Base-by-base conservation (phyloP, 2,329 filamentous ascomycete species). In the Diaporthe vexans region DNA sequence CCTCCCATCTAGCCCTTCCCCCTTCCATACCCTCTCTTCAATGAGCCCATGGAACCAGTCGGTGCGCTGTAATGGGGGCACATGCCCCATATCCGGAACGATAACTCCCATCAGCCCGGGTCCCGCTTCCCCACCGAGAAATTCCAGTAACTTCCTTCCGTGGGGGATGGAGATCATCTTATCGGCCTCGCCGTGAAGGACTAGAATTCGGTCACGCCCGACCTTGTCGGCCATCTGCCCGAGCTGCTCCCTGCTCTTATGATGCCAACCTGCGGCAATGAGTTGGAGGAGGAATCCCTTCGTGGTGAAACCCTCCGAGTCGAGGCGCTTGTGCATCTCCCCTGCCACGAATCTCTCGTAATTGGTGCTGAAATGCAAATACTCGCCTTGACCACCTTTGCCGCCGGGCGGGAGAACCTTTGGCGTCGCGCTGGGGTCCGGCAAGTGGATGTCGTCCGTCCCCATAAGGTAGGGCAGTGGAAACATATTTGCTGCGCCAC, bases 311-410 rank as follows among this genome's bases (percentile, higher is more conserved):
- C 86, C 85, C 0, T 86, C 84, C 0, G 87, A 84, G 74, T 93
- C 88, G 21, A 86, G 84, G 24, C 93, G 88, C 85, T 97, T 97
- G 79, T 86, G 86, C 76, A 97, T 83, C 83, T 97, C 94, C 77
- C 93, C 91, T 0, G 95, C 95, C 35, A 93, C 92, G 80, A 95
- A 96, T 7, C 95, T 92, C 84, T 97, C 93, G 74, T 91, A 95
- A 80, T 96, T 97, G 70, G 88, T 94, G 6, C 88, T 88, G 81
- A 97, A 97, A 11, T 82, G 83, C 51, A 86, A 78, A 73, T 91
- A 91, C 59, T 75, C 40, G 1, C 35, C 71, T 24, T 69, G 74
- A 4, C 54, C 69, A 6, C 40, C n/a, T 1, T 54, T 63, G 26
- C 78, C 77, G 71, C 74, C 1, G 81, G 83, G 56, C 65, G 83